Evolutionary conservation across 192 early-diverging fungal genomes (phyloP).

Genomic region (Podila epicladia): DNA sequence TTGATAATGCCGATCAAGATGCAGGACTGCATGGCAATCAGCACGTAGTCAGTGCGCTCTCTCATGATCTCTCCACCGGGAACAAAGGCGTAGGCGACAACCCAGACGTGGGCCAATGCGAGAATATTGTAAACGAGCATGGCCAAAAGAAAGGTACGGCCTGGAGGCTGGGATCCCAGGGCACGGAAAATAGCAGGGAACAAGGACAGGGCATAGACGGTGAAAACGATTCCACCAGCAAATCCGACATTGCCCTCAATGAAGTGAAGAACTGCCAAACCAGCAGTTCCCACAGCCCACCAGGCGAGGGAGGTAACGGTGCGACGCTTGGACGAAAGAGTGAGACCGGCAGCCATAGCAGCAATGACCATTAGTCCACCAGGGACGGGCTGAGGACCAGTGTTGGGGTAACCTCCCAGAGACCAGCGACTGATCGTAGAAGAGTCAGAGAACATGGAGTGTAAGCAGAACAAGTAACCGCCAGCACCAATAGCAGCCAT

Average conservation of each 20-base stretch:
- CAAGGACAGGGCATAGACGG: conserved; percentile 66
- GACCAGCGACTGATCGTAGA: conserved; percentile 80
- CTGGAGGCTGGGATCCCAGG: conserved; percentile 65
- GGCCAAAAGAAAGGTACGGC: conserved; percentile 67
- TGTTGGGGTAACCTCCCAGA: conserved; percentile 77
- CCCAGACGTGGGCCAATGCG: conserved; percentile 80
- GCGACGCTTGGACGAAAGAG: conserved; percentile 55
- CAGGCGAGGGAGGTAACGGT: conserved; percentile 60
- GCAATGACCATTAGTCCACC: conserved; percentile 73
- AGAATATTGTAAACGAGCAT: conserved; percentile 77
- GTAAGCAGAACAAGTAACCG: conserved; percentile 72
- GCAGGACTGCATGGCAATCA: conserved; percentile 68
- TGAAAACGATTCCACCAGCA: conserved; percentile 70
- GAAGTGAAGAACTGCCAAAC: conserved; percentile 66
- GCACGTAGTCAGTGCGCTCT: conserved; percentile 78
- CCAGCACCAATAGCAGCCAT: conserved; percentile 70
- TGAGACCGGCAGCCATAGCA: conserved; percentile 66
- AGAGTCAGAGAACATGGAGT: conserved; percentile 81
- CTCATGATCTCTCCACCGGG: conserved; percentile 77
- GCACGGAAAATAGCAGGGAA: conserved; percentile 68
- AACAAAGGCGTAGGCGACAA: conserved; percentile 87
- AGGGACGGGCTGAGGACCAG: conserved; percentile 77
- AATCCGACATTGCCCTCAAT: conserved; percentile 71
- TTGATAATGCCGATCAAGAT: conserved; percentile 65
- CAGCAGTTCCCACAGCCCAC: conserved; percentile 66